Evolutionary conservation across 2,329 filamentous ascomycete species (phyloP), one percentile per base, ranked within the genome.

Genomic region (Nigrospora osmanthi): DNA sequence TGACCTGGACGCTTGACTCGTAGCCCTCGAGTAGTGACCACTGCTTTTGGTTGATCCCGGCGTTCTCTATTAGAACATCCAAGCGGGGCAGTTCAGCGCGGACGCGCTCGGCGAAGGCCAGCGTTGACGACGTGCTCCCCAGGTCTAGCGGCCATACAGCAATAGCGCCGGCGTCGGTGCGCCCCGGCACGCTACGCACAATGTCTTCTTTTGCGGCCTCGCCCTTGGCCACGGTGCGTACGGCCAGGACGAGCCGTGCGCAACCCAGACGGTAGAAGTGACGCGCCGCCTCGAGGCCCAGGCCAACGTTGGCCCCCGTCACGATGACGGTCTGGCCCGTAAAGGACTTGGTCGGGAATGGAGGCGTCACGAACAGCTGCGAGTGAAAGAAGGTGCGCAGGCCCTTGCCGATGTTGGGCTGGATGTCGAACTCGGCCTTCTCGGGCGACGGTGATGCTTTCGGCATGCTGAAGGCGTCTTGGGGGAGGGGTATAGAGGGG

Each of bases 61-160:
- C 64, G 35, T 68, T 77, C 42, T 63, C 59, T 19, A 73, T 52
- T 33, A 69, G 58, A 23, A 66, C 62, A 51, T 77, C 71, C 3
- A 77, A 47, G 7, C 67, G 64, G 1, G 61, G 49, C 13, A 75
- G 58, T n/a, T 63, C 54, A 4, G 40, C 47, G 10, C 61, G 52
- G 2, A 64, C 54, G 3, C 64, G 62, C 1, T 43, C 52, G 3
- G 62, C 67, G 47, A 81, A 78, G 1, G 55, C 58, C 42, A 62
- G 57, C 34, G 78, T 65, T 31, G 66, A 72, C 4, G 66, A 64
- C 51, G 72, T 74, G 15, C 61, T 68, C 13, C 52, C 54, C 51
- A 78, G 64, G 52, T 80, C 75, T 5, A 80, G 52, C 11, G 61
- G 44, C 73, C 73, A 79, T 12, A 77, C 71, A 37, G 76, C 61